phyloP scores from a whole-genome alignment of 2,329 filamentous ascomycete species.

The Aspergillus luchuensis region DNA sequence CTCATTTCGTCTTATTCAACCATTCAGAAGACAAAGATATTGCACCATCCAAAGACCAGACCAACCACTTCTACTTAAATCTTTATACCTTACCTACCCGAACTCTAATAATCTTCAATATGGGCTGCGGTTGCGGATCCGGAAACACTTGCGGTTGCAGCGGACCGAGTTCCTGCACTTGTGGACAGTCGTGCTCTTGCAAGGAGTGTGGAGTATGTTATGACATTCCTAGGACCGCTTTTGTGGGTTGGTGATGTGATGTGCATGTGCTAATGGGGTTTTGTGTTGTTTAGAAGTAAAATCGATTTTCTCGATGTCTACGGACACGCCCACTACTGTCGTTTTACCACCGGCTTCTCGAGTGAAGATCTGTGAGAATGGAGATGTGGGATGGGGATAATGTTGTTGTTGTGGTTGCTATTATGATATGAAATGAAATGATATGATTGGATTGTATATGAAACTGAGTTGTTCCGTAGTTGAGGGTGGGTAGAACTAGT shows the following conservation, averaged over 20 bases:
- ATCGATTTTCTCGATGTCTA: background rate
- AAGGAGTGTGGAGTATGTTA: slow-evolving; percentile 44
- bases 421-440: slow-evolving; percentile 7
- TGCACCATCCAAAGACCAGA: background rate
- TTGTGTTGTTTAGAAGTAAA: background rate
- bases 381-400: background rate
- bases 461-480: no score
- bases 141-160: slow-evolving; percentile 37
- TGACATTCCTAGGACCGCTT: background rate
- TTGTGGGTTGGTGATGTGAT: background rate
- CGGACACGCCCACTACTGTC: no score
- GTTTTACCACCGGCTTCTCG: no score
- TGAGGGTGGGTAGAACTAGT: background rate
- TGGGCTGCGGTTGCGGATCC: slow-evolving; percentile 39
- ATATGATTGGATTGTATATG: background rate
- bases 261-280: slow-evolving; percentile 6
- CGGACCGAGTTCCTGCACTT: slow-evolving; percentile 37
- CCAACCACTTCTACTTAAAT: background rate
- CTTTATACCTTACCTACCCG: no score
- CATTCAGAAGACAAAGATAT: background rate
- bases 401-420: background rate
- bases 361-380: background rate
- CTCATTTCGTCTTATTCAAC: background rate
- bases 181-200: slow-evolving; percentile 37
- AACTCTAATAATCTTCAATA: slow-evolving; percentile 17